Evolutionary conservation across 2,329 filamentous ascomycete genomes (phyloP).

Genomic region (Fusarium sp.): DNA sequence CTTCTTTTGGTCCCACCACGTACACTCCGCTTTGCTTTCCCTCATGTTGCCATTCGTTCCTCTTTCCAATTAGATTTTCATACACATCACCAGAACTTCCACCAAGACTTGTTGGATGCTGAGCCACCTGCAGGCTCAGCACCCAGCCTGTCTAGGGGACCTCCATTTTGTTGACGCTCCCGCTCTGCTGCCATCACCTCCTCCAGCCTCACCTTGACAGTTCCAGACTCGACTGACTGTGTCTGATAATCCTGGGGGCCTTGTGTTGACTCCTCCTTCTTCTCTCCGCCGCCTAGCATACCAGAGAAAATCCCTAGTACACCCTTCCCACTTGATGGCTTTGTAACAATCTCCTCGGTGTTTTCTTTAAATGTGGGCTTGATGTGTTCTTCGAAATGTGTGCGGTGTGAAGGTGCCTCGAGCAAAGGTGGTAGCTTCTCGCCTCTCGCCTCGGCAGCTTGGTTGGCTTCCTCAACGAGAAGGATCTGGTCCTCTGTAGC

Average conservation of each 20-base stretch:
- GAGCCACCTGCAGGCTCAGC: slow-evolving; percentile 44
- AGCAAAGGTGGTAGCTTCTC: slow-evolving; percentile 61
- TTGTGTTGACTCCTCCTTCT: slow-evolving; percentile 31
- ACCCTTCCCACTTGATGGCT: slow-evolving; percentile 46
- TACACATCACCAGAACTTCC: slow-evolving; percentile 52
- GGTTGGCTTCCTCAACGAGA: slow-evolving; percentile 65
- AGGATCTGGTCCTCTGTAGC: slow-evolving; percentile 64
- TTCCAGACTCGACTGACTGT: neutral
- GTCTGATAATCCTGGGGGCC: slow-evolving; percentile 27
- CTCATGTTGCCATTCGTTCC: slow-evolving; percentile 8
- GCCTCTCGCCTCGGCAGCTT: slow-evolving; percentile 54
- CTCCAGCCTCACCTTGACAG: slow-evolving; percentile 48
- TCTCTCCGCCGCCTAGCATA: slow-evolving; percentile 40
- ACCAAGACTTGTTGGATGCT: slow-evolving; percentile 59
- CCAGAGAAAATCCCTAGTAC: slow-evolving; percentile 47
- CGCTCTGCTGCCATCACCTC: slow-evolving; percentile 58
- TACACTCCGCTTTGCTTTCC: slow-evolving; percentile 28
- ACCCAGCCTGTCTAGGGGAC: slow-evolving; percentile 60
- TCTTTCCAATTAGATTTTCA: slow-evolving; percentile 30
- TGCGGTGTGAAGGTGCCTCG: slow-evolving; percentile 52
- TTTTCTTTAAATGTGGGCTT: slow-evolving; percentile 43
- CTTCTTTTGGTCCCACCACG: slow-evolving; percentile 33
- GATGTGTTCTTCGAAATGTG: slow-evolving; percentile 48
- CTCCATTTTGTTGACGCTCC: slow-evolving; percentile 59
- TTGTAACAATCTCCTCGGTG: slow-evolving; percentile 23